A percentile compares a stretch with the other conserved stretches of the same genome.
phyloP scores from a whole-genome alignment of 306 rosid species.

The Myrica gale region DNA sequence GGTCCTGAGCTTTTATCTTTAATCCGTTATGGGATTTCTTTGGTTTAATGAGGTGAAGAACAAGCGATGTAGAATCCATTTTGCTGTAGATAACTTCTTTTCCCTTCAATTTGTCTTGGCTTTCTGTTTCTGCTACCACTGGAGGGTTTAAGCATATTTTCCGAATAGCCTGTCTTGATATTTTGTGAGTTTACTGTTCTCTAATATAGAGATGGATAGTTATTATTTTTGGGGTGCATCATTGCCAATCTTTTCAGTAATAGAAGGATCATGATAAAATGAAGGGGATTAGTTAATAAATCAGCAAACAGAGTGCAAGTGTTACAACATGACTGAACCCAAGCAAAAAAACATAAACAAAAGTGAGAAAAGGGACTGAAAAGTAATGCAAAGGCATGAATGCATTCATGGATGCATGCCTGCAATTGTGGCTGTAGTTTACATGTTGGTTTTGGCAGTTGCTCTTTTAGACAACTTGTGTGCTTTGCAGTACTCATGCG shows the following conservation, averaged over 20 bases:
- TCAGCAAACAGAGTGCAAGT: too few species aligned
- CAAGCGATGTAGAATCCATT: background rate
- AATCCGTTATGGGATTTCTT: background rate
- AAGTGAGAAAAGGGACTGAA: too few species aligned
- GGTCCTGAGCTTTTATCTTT: background rate
- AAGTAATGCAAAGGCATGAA: background rate
- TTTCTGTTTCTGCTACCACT: background rate
- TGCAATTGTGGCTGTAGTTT: background rate
- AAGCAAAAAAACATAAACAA: too few species aligned
- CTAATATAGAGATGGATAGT: too few species aligned
- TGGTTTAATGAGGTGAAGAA: background rate
- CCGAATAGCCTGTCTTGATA: background rate
- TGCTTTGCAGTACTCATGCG: background rate
- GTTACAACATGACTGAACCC: background rate
- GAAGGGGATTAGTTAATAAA: too few species aligned
- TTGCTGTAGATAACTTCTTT: background rate
- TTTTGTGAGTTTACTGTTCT: too few species aligned
- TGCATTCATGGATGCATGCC: background rate
- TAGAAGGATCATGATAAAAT: too few species aligned
- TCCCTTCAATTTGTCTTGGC: background rate
- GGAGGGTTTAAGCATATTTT: background rate
- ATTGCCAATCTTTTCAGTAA: background rate
- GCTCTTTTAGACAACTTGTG: background rate
- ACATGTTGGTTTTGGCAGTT: background rate
- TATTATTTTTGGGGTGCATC: background rate